Evolutionary conservation across 2,329 filamentous ascomycete genomes (phyloP), one percentile per base, ranked within the genome.

Genomic region (Trichoderma hamatum): DNA sequence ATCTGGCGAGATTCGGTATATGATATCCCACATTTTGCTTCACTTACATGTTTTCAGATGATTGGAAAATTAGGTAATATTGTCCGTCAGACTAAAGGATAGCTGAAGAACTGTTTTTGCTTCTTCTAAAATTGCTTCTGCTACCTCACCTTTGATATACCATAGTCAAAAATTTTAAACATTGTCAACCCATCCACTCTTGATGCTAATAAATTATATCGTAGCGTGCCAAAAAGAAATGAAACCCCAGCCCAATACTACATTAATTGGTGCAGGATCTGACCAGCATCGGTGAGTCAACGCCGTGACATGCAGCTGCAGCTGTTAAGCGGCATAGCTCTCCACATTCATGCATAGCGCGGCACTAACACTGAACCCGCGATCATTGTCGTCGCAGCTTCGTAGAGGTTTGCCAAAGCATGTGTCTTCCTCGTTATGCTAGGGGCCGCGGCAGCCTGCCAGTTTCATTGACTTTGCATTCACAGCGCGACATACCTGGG

Each of bases 301-400:
- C 64, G 54, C 36, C 52, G 58, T 67, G 54, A 67, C 52, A 59
- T 59, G 64, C 64, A 66, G 62, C 61, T 52, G 63, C 36, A 66
- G 64, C 64, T 58, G 28, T 34, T 58, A 43, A 34, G 55, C 34
- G 28, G 64, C 51, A 28, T 21, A 34, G 36, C 64, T 67, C 64
- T 67, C 64, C 64, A 67, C 64, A 56, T 26, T 26, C 26, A 49
- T 58, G 52, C 54, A 67, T 67, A 67, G 64, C 64, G 64, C 39
- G 54, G 30, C 64, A 67, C 64, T 67, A 43, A 43, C 9, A 67
- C 64, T 55, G 16, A 67, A 34, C 39, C 64, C 21, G 58, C 36
- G 28, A 59, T 24, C 34, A 59, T 51, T 19, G 64, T n/a, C 46
- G 21, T 21, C 46, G 46, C 16, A 49, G 5, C 11, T 24, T 28